Evolutionary conservation across 108 stramenopile species (phyloP).

Genomic region (Discostella pseudostelligera): DNA sequence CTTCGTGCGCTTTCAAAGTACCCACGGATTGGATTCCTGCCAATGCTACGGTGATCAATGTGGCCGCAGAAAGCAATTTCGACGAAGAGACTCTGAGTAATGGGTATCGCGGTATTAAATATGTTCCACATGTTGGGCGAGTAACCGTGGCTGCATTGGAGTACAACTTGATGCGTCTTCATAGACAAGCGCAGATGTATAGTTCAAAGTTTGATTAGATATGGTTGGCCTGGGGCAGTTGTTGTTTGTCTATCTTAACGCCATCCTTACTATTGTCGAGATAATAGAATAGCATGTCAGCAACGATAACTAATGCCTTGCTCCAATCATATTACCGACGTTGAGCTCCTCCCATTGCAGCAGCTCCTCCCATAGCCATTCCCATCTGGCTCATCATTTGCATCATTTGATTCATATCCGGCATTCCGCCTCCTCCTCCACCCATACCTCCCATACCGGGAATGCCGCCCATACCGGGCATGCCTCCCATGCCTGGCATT

Average conservation of each 20-base stretch:
- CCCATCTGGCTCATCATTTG: slow-evolving; percentile 53
- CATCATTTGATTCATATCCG: slow-evolving; percentile 49
- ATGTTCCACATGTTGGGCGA: slow-evolving; percentile 91
- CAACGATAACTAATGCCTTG: slow-evolving; percentile 45
- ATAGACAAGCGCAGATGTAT: slow-evolving; percentile 33
- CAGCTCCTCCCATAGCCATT: no score
- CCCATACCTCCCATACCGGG: slow-evolving; percentile 18
- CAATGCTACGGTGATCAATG: slow-evolving; percentile 85
- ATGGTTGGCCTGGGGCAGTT: slow-evolving; percentile 10
- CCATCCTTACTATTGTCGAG: no score
- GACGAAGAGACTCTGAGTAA: slow-evolving; percentile 74
- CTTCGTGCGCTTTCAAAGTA: slow-evolving; percentile 67
- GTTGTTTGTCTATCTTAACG: background rate
- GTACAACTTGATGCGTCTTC: slow-evolving; percentile 82
- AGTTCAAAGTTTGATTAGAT: slow-evolving; percentile 6
- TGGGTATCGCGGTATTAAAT: slow-evolving; percentile 54
- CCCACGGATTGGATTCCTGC: slow-evolving; percentile 65
- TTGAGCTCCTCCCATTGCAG: slow-evolving; percentile 41
- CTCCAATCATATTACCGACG: slow-evolving; percentile 70
- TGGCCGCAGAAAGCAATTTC: slow-evolving; percentile 82
- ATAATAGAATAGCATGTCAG: slow-evolving; percentile 8
- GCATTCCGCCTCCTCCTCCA: slow-evolving; percentile 37
- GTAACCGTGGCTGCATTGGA: slow-evolving; percentile 93
- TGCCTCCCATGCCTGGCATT: slow-evolving; percentile 15
- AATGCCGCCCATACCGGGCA: slow-evolving; percentile 45